Evolutionary conservation across 768 basidiomycete genomes (phyloP).

Genomic region (Saitozyma sp.): DNA sequence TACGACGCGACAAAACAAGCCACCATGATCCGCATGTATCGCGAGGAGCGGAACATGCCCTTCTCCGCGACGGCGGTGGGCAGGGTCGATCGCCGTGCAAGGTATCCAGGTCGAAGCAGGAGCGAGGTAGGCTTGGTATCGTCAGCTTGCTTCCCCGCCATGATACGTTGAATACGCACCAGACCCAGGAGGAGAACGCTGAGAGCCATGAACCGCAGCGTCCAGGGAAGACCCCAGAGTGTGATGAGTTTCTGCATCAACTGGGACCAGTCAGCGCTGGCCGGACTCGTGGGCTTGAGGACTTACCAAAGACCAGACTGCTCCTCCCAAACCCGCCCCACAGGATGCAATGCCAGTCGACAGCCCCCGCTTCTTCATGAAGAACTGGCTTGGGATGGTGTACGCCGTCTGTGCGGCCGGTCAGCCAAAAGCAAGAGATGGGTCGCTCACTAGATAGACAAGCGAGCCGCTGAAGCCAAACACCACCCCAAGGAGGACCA

Average conservation of each 20-base stretch:
- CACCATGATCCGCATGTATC: constrained; percentile 10
- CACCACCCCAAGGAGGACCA: constrained; percentile 21
- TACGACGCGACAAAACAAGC: constrained; percentile 23
- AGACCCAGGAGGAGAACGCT: too few species aligned
- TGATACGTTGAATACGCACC: too few species aligned
- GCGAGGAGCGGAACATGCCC: constrained; percentile 18
- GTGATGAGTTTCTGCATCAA: too few species aligned
- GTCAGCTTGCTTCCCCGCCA: too few species aligned
- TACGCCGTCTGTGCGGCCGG: constrained; percentile 15
- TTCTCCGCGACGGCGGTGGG: too few species aligned
- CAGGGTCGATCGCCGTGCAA: too few species aligned
- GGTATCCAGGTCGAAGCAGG: too few species aligned
- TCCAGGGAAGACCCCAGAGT: too few species aligned
- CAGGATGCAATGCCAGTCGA: constrained; percentile 21
- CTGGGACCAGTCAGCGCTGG: too few species aligned
- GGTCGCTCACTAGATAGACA: constrained; percentile 11
- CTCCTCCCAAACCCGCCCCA: constrained; percentile 23
- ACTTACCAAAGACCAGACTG: constrained; percentile 21
- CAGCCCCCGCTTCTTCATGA: constrained; percentile 22
- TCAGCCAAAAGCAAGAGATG: not conserved
- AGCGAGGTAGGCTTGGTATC: too few species aligned
- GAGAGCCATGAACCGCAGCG: too few species aligned
- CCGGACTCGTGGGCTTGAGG: not conserved
- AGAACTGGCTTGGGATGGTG: constrained; percentile 22
- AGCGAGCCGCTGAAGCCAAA: constrained; percentile 12